phyloP scores from a whole-genome alignment of 306 rosid genomes.

The Dryas octopetala region DNA sequence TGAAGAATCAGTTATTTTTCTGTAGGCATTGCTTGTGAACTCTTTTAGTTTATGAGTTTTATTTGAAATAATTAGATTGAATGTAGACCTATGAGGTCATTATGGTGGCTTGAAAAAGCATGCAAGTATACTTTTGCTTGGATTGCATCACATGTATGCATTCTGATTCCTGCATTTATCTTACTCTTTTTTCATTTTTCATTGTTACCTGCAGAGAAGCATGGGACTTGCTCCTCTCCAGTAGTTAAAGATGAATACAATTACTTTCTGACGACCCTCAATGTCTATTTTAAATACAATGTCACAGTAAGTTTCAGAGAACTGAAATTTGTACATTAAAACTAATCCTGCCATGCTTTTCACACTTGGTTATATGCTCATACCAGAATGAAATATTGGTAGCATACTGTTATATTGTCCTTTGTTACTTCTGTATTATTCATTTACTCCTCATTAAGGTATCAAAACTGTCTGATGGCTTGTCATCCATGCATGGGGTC shows the following conservation, averaged over 20 bases:
- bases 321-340: not conserved
- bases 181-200: constrained; percentile 25
- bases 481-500: not conserved
- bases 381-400: not conserved
- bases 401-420: not conserved
- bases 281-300: constrained; percentile 79
- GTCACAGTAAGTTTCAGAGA: constrained; percentile 70
- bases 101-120: not conserved
- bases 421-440: not conserved
- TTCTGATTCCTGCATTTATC: constrained; percentile 12
- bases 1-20: not conserved
- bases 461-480: not conserved
- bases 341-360: not conserved
- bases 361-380: not conserved
- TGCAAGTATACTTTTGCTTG: not conserved
- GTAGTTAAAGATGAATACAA: constrained; percentile 69
- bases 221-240: constrained; percentile 85
- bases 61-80: not conserved
- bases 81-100: not conserved
- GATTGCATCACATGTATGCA: not conserved
- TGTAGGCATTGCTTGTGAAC: not conserved
- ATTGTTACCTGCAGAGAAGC: constrained; percentile 75
- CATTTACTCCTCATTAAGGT: not conserved
- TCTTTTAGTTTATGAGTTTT: not conserved
- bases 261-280: constrained; percentile 66